phyloP scores from a whole-genome alignment of 2,329 filamentous ascomycete species.

The Ceratocystis harringtonii region DNA sequence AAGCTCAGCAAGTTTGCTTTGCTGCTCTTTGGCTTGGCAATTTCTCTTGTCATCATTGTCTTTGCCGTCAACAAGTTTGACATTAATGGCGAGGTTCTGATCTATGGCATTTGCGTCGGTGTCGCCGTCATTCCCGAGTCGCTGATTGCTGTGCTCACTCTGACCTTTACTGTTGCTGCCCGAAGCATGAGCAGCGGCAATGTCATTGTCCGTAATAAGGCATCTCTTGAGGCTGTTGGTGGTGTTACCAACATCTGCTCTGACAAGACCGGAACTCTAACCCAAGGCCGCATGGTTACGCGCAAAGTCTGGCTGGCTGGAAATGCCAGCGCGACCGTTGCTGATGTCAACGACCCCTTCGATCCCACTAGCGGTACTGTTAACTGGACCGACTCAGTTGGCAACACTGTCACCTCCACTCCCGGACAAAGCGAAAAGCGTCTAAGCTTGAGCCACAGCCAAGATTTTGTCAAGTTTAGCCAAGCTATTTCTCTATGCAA shows the following conservation, averaged over 20 bases:
- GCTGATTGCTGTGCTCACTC: constrained; percentile 53
- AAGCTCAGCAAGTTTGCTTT: constrained; percentile 77
- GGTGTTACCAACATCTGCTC: constrained; percentile 57
- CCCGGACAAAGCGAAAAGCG: constrained; percentile 17
- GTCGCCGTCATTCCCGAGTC: constrained; percentile 52
- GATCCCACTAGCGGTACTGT: constrained; percentile 44
- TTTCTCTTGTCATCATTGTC: constrained; percentile 45
- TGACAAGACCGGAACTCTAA: constrained; percentile 55
- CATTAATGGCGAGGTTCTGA: constrained; percentile 40
- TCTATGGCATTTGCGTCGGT: constrained; percentile 46
- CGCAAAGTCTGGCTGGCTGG: constrained; percentile 46
- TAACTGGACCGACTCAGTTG: constrained; percentile 27
- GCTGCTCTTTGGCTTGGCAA: constrained; percentile 57
- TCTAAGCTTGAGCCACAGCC: constrained; percentile 19
- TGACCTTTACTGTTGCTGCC: constrained; percentile 53
- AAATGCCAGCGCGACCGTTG: constrained; percentile 37
- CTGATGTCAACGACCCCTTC: constrained; percentile 42
- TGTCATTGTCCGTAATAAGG: constrained; percentile 50
- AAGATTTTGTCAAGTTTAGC: constrained; percentile 33
- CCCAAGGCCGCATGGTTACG: constrained; percentile 51
- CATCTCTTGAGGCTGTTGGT: constrained; percentile 50
- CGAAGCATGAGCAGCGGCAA: constrained; percentile 50
- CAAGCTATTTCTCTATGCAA: constrained; percentile 48
- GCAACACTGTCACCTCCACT: constrained; percentile 17
- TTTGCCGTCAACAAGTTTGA: constrained; percentile 43